Evolutionary conservation across 768 basidiomycete species (phyloP), one percentile per base, ranked within the genome.

Genomic region (Infundibulicybe gibba): DNA sequence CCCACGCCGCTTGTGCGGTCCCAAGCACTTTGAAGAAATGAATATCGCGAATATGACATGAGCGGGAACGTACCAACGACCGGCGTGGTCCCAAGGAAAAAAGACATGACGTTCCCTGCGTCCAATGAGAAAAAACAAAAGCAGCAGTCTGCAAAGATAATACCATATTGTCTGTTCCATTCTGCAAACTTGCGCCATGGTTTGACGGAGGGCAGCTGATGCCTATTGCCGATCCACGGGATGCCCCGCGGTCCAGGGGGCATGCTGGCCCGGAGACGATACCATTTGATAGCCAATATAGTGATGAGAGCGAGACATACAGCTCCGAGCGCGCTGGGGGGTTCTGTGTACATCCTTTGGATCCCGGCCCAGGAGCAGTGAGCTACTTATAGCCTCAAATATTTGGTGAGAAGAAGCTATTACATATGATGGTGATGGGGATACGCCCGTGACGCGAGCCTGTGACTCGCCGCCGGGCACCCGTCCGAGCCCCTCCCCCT

Each of bases 121-220:
- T 25, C 4, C 25, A 25, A 8, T 25, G 25, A 4, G 20, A 15
- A 25, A 25, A 34, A 40, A 39, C 15, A 33, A 32, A 41, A 48
- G 25, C 41, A 44, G 3, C 40, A 47, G 9, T 46, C 40, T 21
- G 47, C 32, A 35, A 33, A 40, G 3, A 35, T 11, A 38, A 10
- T 45, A 75, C 77, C 77, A 51, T 77, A 76, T 48, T 65, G 56
- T 15, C 54, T 61, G 47, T 69, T 74, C 71, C 75, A 77, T 40
- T 72, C 67, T 19, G 68, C 64, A 49, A 76, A 78, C 55, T 68
- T 72, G 21, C 61, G 55, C 77, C 77, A 79, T 1, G 76, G 74
- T 51, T 76, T 72, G 19, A 65, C 49, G 3, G 54, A 47, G 5
- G 76, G 76, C 15, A 77, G 57, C 46, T 78, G 71, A 45, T 73